phyloP scores from a whole-genome alignment of 2,329 filamentous ascomycete species.

The Trichoderma gracile region DNA sequence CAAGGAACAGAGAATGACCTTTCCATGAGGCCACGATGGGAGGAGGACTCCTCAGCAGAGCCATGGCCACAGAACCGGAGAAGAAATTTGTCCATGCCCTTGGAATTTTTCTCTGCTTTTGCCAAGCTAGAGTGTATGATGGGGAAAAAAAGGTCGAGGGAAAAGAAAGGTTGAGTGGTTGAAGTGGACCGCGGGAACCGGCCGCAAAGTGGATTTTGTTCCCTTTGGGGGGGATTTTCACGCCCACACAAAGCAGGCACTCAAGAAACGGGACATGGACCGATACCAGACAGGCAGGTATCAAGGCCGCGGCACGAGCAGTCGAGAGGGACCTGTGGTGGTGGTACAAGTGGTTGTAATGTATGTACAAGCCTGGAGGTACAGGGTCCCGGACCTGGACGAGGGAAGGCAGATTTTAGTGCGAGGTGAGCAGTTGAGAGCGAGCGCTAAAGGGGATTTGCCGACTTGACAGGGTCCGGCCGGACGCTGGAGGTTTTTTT shows the following conservation, averaged over 20 bases:
- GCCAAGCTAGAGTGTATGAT: background rate
- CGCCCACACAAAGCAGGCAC: constrained; percentile 20
- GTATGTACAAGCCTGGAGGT: too few relatives aligned
- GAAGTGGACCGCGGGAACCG: constrained; percentile 25
- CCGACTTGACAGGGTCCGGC: background rate
- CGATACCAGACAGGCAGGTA: background rate
- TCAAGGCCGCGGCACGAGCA: background rate
- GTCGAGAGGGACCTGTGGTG: background rate
- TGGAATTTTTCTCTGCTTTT: constrained; percentile 1
- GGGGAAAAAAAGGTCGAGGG: constrained; percentile 24
- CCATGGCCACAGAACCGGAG: background rate
- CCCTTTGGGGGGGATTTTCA: background rate
- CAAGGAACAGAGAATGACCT: background rate
- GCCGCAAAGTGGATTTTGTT: constrained; percentile 14
- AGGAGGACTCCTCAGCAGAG: background rate
- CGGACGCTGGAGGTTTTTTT: background rate
- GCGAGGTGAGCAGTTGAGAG: background rate
- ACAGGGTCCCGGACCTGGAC: background rate
- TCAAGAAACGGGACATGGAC: background rate
- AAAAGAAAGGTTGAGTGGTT: constrained; percentile 23
- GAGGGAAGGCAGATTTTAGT: constrained; percentile 7
- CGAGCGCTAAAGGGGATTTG: constrained; percentile 18
- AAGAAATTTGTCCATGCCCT: background rate
- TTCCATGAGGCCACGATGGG: background rate
- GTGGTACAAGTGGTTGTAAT: background rate